These are phyloP conservation scores for Pichia membranifaciens DNA, from an alignment of 805 yeast species.

Conservation along the genomic window DNA sequence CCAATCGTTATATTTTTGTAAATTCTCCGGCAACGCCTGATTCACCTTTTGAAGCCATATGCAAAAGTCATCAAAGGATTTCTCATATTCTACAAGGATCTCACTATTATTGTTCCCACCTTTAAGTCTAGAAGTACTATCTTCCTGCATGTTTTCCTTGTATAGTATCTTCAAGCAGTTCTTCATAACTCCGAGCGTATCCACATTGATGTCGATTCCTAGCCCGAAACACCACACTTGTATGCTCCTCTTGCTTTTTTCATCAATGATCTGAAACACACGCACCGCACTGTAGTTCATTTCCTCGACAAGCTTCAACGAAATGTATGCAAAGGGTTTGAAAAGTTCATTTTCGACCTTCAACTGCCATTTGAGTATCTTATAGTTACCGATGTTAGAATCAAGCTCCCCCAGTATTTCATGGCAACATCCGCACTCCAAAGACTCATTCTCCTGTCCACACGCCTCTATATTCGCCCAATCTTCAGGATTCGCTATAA, in stretches of 20 bases:
- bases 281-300: constrained; percentile 39
- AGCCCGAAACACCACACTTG: constrained; percentile 48
- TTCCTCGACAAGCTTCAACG: constrained; percentile 36
- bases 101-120: constrained; percentile 9
- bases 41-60: constrained; percentile 27
- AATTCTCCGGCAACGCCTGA: constrained; percentile 30
- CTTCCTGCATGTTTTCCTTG: constrained; percentile 8
- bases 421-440: constrained; percentile 36
- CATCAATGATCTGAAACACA: constrained; percentile 24
- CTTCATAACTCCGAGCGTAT: constrained; percentile 6
- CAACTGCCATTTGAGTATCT: constrained; percentile 55
- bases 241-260: constrained; percentile 11
- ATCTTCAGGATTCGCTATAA: constrained; percentile 33
- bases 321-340: constrained; percentile 33
- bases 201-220: constrained; percentile 25
- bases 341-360: constrained; percentile 30
- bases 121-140: not conserved
- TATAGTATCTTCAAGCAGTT: constrained; percentile 43
- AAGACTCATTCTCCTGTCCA: constrained; percentile 2
- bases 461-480: constrained; percentile 14
- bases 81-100: constrained; percentile 33
- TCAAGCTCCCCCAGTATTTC: constrained; percentile 37
- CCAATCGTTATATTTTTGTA: constrained; percentile 26
- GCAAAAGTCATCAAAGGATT: constrained; percentile 29
- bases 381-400: constrained; percentile 27